Conservation (phyloP, 129 eudicot species). For the Rutidosis leptorrhynchoides region DNA sequence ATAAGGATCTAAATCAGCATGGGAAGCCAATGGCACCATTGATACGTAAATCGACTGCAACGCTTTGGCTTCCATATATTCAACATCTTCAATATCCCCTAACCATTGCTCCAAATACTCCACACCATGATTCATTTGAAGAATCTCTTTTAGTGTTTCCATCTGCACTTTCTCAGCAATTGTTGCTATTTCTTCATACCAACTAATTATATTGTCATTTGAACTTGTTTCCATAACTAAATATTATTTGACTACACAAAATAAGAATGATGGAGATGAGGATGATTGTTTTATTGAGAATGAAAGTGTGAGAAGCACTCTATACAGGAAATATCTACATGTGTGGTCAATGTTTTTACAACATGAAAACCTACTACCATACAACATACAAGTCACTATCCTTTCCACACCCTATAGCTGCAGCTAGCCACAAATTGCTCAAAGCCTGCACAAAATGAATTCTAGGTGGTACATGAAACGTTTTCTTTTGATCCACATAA, state of each 20-base stretch:
- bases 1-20: conserved; percentile 78
- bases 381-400: no score
- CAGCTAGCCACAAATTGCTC: no score
- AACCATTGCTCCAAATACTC: conserved; percentile 75
- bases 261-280: neutral
- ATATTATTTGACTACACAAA: neutral
- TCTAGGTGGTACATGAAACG: no score
- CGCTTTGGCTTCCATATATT: conserved; percentile 37
- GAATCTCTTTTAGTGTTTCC: conserved; percentile 50
- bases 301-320: neutral
- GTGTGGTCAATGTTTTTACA: no score
- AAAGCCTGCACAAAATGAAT: no score
- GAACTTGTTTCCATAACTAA: conserved; percentile 23
- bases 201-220: conserved; percentile 34
- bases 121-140: conserved; percentile 44
- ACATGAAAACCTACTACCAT: no score
- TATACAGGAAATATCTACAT: no score
- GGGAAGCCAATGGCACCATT: conserved; percentile 62
- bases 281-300: neutral
- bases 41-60: conserved; percentile 51
- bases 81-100: conserved; percentile 40
- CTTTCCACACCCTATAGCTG: no score
- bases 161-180: conserved; percentile 54
- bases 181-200: conserved; percentile 61
- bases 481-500: no score